Evolutionary conservation across 495 filamentous ascomycete species (phyloP), one percentile per base, ranked within the genome.

Genomic region (Staphylotrichum longicolle): DNA sequence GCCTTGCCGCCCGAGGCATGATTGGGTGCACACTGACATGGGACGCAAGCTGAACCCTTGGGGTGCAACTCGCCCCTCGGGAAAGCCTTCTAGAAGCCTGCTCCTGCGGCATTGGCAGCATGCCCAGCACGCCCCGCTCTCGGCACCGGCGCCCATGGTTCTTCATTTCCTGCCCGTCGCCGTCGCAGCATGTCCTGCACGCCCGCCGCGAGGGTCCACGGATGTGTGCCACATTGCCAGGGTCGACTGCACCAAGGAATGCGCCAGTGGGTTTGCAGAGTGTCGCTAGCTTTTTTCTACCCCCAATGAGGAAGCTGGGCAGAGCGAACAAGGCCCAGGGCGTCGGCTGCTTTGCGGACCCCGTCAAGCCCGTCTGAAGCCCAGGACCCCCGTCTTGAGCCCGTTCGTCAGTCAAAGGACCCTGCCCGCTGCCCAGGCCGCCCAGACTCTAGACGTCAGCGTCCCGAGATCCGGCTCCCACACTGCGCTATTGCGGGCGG

Each of bases 71-170:
- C 6, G 6, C 37, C 37, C 37, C 30, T 56, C 54, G 1, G 2
- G 48, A 50, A 55, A 61, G 51, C 44, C 60, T 61, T 61, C 61
- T 58, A 58, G 61, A 63, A 63, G 54, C 54, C 33, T 33, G 30
- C 54, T 32, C 33, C 37, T 45, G 54, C 40, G 41, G 46, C 30
- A 39, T 34, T 55, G n/a, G 45, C 11, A 33, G 37, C 6, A 39
- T 39, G 45, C 27, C 8, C 59, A 37, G 42, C 51, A 42, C 45
- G 46, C 41, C 57, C 57, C 57, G 44, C 49, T 27, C n/a, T 33
- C 57, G 34, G 47, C 35, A 14, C 54, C 12, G 42, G 7, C 14
- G 37, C 40, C 37, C 52, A 41, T 39, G 5, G 41, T 40, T 41
- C 11, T 48, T 54, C 58, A 53, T 54, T 61, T 39, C 48, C 41